Conservation (phyloP, 1,139 yeast genomes). For the Hyphopichia burtonii region DNA sequence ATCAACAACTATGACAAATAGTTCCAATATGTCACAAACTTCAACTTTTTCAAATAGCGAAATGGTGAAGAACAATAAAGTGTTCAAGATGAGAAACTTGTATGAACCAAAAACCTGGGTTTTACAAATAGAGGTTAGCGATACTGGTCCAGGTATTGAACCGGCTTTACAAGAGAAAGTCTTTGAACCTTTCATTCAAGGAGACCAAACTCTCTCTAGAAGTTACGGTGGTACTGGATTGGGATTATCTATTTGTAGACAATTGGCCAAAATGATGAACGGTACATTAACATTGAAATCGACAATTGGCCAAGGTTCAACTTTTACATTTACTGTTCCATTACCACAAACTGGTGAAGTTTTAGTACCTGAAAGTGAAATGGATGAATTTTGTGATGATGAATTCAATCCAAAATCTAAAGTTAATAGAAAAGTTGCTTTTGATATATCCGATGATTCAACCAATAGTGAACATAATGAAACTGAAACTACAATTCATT, state of each 20-base stretch:
- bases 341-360: constrained; percentile 69
- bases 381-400: constrained; percentile 43
- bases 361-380: constrained; percentile 35
- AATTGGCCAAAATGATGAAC: constrained; percentile 84
- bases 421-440: constrained; percentile 38
- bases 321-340: constrained; percentile 78
- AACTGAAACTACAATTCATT: not conserved
- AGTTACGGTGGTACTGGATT: constrained; percentile 92
- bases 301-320: constrained; percentile 73
- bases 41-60: constrained; percentile 15
- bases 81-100: constrained; percentile 35
- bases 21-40: not conserved
- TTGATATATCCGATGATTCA: constrained; percentile 18
- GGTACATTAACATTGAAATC: constrained; percentile 76
- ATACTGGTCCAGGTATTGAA: constrained; percentile 92
- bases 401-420: constrained; percentile 41
- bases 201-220: constrained; percentile 89
- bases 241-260: constrained; percentile 88
- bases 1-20: not conserved
- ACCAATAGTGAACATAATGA: constrained; percentile 3
- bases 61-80: constrained; percentile 32
- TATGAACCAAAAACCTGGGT: constrained; percentile 53
- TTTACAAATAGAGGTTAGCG: constrained; percentile 73
- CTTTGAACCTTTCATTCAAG: constrained; percentile 95
- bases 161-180: constrained; percentile 76